These are phyloP conservation scores for Pseudocercospora fuligena DNA, from an alignment of 2,329 filamentous ascomycete genomes.

Conservation along the genomic window DNA sequence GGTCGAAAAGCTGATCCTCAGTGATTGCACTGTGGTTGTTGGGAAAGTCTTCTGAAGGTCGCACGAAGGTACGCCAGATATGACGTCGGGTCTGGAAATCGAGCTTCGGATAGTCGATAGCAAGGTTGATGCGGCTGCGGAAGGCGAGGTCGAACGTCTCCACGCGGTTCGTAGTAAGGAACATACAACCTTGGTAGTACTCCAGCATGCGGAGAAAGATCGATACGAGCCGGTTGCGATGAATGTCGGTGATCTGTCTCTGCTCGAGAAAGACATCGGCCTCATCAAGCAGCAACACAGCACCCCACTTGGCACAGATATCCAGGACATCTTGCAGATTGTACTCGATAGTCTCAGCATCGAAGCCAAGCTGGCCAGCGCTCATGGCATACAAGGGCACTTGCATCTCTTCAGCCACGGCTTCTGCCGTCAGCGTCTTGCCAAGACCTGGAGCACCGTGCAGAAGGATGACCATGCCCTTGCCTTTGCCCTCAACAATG, in stretches of 20 bases:
- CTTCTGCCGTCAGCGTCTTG: constrained; percentile 39
- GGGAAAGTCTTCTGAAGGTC: constrained; percentile 20
- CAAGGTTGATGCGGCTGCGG: constrained; percentile 42
- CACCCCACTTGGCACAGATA: constrained; percentile 58
- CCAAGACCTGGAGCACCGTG: constrained; percentile 44
- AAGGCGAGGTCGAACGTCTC: constrained; percentile 44
- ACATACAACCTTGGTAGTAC: constrained; percentile 38
- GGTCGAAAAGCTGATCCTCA: constrained; percentile 20
- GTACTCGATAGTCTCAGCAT: constrained; percentile 23
- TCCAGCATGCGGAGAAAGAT: constrained; percentile 46
- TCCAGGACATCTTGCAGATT: constrained; percentile 40
- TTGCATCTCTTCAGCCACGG: constrained; percentile 40
- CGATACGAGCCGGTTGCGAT: constrained; percentile 46
- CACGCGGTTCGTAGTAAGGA: constrained; percentile 47
- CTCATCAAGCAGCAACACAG: constrained; percentile 63
- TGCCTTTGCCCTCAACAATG: constrained; percentile 41
- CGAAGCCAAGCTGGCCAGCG: constrained; percentile 28
- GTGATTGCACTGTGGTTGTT: constrained; percentile 19
- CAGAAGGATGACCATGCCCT: constrained; percentile 44
- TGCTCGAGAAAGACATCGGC: constrained; percentile 65
- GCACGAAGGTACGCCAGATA: constrained; percentile 35
- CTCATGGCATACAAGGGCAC: constrained; percentile 48
- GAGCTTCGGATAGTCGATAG: constrained; percentile 40
- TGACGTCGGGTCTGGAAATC: constrained; percentile 30
- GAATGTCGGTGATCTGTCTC: constrained; percentile 42